phyloP scores from a whole-genome alignment of 805 yeast genomes.

The Yarrowia porcina region DNA sequence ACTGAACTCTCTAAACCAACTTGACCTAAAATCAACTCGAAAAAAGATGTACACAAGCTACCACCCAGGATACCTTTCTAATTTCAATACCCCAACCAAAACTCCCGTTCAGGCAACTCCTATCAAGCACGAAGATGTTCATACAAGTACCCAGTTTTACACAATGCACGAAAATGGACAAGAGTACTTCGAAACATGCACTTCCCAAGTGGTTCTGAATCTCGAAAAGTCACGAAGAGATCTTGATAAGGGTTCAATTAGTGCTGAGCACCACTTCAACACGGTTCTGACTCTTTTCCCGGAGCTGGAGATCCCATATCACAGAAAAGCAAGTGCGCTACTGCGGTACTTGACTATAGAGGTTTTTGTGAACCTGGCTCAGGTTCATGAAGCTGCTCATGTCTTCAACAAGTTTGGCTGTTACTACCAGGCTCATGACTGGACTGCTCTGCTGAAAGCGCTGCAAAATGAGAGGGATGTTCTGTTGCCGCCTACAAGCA shows the following conservation, averaged over 20 bases:
- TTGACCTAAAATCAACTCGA: too few relatives aligned
- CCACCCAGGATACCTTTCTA: not conserved
- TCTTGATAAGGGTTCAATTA: not conserved
- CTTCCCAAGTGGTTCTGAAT: not conserved
- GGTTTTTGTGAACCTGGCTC: not conserved
- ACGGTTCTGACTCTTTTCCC: not conserved
- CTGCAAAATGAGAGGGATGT: not conserved
- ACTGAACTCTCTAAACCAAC: not conserved
- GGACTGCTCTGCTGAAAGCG: not conserved
- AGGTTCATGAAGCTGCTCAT: not conserved
- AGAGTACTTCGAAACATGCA: not conserved
- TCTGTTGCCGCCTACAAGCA: not conserved
- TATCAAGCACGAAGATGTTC: not conserved
- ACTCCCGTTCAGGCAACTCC: not conserved
- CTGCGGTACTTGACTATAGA: not conserved
- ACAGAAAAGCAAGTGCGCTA: constrained; percentile 4
- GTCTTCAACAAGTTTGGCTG: not conserved
- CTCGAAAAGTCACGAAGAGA: not conserved
- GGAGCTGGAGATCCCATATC: not conserved
- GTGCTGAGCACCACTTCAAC: not conserved
- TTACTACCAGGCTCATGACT: constrained; percentile 1
- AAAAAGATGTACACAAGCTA: constrained; percentile 10
- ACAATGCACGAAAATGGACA: not conserved
- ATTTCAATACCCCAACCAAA: not conserved
- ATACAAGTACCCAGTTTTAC: not conserved